Base-by-base conservation (phyloP, 306 rosid species). In the Begonia loranthoides region DNA sequence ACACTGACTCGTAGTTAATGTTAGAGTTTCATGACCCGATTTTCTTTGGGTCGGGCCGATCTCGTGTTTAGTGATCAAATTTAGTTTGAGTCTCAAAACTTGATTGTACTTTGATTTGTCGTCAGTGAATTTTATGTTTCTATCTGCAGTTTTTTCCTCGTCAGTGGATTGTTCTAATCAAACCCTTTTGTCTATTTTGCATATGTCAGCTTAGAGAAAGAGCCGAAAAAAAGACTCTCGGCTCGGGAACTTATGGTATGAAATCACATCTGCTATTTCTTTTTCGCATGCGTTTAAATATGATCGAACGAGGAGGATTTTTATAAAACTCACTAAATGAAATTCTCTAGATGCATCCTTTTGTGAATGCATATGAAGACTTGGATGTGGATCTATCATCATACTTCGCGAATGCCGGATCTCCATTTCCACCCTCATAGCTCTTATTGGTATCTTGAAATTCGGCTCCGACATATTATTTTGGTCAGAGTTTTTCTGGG, bases 351-450 rank as follows among this genome's bases (percentile, higher is more conserved):
- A 53, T 28, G 45, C 92, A 72, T 64, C 82, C 94, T 61, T 92
- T 86, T 67, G 61, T 86, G 66, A 58, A 24, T 69, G 70, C 75
- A 84, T 83, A 82, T 16, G 75, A 80, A 19, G 84, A 83, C 67
- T 57, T 63, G 64, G 70, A 75, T 50, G 66, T 82, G 41, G 93
- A 86, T 63, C 96, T 92, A 41, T 56, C 81, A 55, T 63, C 84
- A 40, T 92, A 83, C 78, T 92, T 92, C 76, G 65, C 70, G 12
- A 60, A 73, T 58, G 88, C 79, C 43, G 99, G 96, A 64, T 92
- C 96, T 65, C 88, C 99, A 40, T 93, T 83, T 59, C 95, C 94
- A 54, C 86, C 99, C n/a, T 71, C 86, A 38, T 76, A 64, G 66
- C 59, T 57, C 56, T 59, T 13, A 57, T 17, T n/a, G 73, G 96